Conservation (phyloP, 73 alveolate species). For the Durusdinium trenchii region DNA sequence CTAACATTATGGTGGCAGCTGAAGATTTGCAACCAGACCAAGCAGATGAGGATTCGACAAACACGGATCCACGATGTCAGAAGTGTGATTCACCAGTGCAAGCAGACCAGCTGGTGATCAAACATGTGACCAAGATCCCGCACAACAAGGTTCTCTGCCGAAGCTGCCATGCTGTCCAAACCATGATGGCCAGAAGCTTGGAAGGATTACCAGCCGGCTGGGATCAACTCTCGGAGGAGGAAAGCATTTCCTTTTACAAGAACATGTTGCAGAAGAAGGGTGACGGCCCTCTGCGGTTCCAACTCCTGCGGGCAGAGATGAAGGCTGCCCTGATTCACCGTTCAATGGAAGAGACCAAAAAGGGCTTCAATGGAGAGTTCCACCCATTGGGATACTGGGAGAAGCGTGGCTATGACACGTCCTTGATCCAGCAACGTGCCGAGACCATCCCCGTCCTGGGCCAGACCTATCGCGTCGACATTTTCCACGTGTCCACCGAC, state of each 20-base stretch:
- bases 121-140: neutral
- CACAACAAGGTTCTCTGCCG: neutral
- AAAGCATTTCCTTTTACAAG: too few relatives aligned
- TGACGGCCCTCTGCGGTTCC: neutral
- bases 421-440: neutral
- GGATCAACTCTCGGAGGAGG: neutral
- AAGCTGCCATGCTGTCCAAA: neutral
- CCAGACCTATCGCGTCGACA: neutral
- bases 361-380: neutral
- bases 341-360: neutral
- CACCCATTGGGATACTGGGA: neutral
- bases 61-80: too few relatives aligned
- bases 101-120: too few relatives aligned
- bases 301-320: neutral
- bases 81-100: too few relatives aligned
- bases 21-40: too few relatives aligned
- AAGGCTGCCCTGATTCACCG: neutral
- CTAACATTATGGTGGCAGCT: too few relatives aligned
- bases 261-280: neutral
- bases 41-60: too few relatives aligned
- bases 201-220: neutral
- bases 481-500: neutral
- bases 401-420: neutral
- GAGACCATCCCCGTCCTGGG: neutral
- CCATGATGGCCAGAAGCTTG: neutral